Percentiles rank a stretch among this genome's conserved stretches.
phyloP scores from a whole-genome alignment of 2,329 filamentous ascomycete genomes.

The Fusarium napiforme region DNA sequence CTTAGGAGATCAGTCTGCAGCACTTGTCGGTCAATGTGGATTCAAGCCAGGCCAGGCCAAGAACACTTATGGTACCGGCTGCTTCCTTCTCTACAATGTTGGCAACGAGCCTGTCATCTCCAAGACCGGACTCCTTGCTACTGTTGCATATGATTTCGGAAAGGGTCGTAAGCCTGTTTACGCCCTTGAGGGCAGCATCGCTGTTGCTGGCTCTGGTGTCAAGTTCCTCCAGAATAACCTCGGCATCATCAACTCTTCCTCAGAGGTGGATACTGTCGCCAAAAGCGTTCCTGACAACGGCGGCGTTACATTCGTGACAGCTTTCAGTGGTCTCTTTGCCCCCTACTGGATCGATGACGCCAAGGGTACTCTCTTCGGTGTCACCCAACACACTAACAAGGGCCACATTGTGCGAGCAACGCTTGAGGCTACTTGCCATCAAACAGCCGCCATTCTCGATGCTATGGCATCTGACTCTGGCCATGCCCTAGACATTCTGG shows the following conservation, averaged over 20 bases:
- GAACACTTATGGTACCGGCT: slow-evolving; percentile 92
- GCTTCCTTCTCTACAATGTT: slow-evolving; percentile 90
- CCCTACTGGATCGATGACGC: slow-evolving; percentile 97
- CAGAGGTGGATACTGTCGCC: slow-evolving; percentile 62
- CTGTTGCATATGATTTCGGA: slow-evolving; percentile 85
- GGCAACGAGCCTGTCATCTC: slow-evolving; percentile 88
- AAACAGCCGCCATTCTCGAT: slow-evolving; percentile 90
- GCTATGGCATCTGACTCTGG: slow-evolving; percentile 90
- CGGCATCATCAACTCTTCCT: slow-evolving; percentile 65
- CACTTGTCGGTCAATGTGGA: slow-evolving; percentile 85
- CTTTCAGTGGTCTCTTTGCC: slow-evolving; percentile 90
- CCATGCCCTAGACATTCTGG: slow-evolving; percentile 77
- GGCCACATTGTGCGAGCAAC: slow-evolving; percentile 91
- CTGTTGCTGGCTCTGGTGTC: slow-evolving; percentile 82
- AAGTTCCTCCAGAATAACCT: slow-evolving; percentile 77
- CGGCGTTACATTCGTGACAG: slow-evolving; percentile 87
- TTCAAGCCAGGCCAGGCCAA: slow-evolving; percentile 86
- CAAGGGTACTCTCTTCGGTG: slow-evolving; percentile 86
- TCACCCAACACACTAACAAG: slow-evolving; percentile 85
- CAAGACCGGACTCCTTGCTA: slow-evolving; percentile 83
- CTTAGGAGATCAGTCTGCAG: slow-evolving; percentile 86
- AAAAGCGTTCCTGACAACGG: slow-evolving; percentile 75
- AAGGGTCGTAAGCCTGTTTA: slow-evolving; percentile 71
- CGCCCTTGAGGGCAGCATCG: slow-evolving; percentile 85
- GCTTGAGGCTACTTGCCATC: slow-evolving; percentile 90